These are phyloP conservation scores for Suhomyces canberraensis DNA, from an alignment of 805 yeast species.

Conservation along the genomic window DNA sequence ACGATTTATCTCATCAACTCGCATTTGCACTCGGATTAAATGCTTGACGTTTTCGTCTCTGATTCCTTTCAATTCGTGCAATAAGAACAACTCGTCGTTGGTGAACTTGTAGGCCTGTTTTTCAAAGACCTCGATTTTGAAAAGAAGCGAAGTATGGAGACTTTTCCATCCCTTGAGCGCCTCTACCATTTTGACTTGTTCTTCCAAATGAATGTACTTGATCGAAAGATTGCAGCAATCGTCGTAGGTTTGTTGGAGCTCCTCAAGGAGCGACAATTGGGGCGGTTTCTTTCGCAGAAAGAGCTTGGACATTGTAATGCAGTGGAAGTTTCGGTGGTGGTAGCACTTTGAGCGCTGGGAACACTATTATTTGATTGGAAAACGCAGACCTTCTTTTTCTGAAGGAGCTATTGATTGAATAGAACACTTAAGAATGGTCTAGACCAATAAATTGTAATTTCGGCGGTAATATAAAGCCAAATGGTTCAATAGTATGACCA, in stretches of 20 bases:
- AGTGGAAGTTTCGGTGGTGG: background rate
- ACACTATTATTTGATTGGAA: no score
- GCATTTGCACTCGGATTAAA: slow-evolving; percentile 37
- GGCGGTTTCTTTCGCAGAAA: slow-evolving; percentile 55
- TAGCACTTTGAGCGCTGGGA: no score
- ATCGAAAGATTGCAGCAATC: slow-evolving; percentile 60
- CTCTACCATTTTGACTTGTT: slow-evolving; percentile 46
- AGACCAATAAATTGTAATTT: no score
- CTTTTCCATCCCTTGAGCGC: slow-evolving; percentile 74
- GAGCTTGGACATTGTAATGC: slow-evolving; percentile 32
- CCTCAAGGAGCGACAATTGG: slow-evolving; percentile 48
- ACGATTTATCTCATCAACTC: slow-evolving; percentile 36
- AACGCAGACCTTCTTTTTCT: no score
- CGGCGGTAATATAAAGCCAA: no score
- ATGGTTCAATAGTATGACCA: no score
- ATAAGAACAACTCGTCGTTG: slow-evolving; percentile 22
- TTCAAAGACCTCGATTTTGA: slow-evolving; percentile 54
- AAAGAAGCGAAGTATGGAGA: slow-evolving; percentile 58
- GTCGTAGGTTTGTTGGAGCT: slow-evolving; percentile 56
- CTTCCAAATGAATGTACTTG: slow-evolving; percentile 56
- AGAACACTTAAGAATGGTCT: no score
- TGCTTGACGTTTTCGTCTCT: slow-evolving; percentile 44
- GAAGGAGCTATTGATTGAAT: no score
- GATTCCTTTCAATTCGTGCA: slow-evolving; percentile 33
- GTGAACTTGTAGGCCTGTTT: slow-evolving; percentile 29